These are phyloP conservation scores for Elsinoe fawcettii DNA, from an alignment of 2,329 filamentous ascomycete genomes.

Conservation along the genomic window DNA sequence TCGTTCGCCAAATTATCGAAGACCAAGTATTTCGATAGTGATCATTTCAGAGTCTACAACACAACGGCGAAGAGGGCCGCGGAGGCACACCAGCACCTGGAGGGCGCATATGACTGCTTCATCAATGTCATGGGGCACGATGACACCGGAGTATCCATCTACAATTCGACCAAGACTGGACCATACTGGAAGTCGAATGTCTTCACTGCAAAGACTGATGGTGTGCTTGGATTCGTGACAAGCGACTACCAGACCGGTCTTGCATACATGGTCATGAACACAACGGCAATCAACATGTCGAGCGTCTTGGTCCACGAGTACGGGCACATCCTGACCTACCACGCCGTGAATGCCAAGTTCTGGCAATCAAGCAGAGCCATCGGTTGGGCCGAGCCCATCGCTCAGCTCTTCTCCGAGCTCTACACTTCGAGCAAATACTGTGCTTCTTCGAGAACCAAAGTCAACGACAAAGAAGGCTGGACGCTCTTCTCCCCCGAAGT, in stretches of 20 bases:
- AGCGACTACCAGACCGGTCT: slow-evolving; percentile 29
- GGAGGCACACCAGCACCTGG: slow-evolving; percentile 31
- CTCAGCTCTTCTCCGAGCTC: slow-evolving; percentile 45
- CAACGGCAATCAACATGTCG: slow-evolving; percentile 33
- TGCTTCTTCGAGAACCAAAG: slow-evolving; percentile 31
- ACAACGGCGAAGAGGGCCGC: not conserved
- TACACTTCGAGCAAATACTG: slow-evolving; percentile 39
- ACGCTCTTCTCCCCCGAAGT: slow-evolving; percentile 38
- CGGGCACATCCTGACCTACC: slow-evolving; percentile 39
- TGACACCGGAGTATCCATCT: slow-evolving; percentile 22
- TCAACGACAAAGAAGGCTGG: slow-evolving; percentile 27
- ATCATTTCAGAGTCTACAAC: slow-evolving; percentile 5
- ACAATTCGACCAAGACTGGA: slow-evolving; percentile 29
- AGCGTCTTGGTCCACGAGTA: slow-evolving; percentile 45
- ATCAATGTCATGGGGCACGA: slow-evolving; percentile 23
- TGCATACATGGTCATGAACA: slow-evolving; percentile 39
- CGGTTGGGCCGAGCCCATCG: slow-evolving; percentile 47
- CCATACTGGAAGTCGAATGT: slow-evolving; percentile 43
- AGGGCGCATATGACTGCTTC: slow-evolving; percentile 35
- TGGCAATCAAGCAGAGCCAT: slow-evolving; percentile 40
- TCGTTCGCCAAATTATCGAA: not conserved
- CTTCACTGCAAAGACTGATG: slow-evolving; percentile 34
- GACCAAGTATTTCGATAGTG: not conserved
- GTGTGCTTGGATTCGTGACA: slow-evolving; percentile 9
- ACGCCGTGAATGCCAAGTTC: slow-evolving; percentile 32